Conservation (phyloP, 805 yeast genomes). For the Spencermartinsiella europaea region DNA sequence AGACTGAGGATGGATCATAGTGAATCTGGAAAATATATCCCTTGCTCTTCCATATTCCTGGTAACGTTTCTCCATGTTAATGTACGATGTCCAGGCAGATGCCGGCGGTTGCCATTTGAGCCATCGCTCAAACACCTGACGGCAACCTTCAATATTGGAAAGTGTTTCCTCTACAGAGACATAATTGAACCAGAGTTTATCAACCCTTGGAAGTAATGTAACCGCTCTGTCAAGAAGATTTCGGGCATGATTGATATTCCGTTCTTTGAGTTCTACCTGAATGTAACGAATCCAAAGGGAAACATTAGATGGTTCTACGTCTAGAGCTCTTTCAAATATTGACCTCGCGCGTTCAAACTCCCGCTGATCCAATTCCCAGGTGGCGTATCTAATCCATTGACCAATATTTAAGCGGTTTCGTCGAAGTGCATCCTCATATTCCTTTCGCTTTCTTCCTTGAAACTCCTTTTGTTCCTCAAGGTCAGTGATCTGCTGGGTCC, state of each 20-base stretch:
- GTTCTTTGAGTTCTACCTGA: slow-evolving; percentile 65
- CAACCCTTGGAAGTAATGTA: slow-evolving; percentile 66
- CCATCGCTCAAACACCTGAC: slow-evolving; percentile 76
- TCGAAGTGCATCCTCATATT: slow-evolving; percentile 81
- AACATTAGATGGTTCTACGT: slow-evolving; percentile 66
- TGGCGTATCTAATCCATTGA: slow-evolving; percentile 91
- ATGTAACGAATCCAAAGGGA: slow-evolving; percentile 85
- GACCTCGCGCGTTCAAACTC: slow-evolving; percentile 80
- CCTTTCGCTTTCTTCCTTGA: slow-evolving; percentile 72
- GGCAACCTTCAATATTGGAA: slow-evolving; percentile 54
- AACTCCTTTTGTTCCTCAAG: slow-evolving; percentile 72
- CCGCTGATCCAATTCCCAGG: slow-evolving; percentile 76
- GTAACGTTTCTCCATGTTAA: slow-evolving; percentile 68
- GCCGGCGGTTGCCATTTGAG: slow-evolving; percentile 62
- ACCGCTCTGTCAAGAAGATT: slow-evolving; percentile 78
- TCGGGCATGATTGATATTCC: slow-evolving; percentile 82
- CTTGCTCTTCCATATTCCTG: slow-evolving; percentile 54
- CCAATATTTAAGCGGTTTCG: slow-evolving; percentile 75
- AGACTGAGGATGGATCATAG: slow-evolving; percentile 45
- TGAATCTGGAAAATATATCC: slow-evolving; percentile 51
- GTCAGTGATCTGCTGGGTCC: slow-evolving; percentile 53
- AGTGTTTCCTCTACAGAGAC: slow-evolving; percentile 77
- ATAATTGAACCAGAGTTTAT: slow-evolving; percentile 82
- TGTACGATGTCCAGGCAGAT: slow-evolving; percentile 69
- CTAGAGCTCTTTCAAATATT: slow-evolving; percentile 79